Evolutionary conservation across 257 asterid species (phyloP).

Genomic region (Fraxinus americana): DNA sequence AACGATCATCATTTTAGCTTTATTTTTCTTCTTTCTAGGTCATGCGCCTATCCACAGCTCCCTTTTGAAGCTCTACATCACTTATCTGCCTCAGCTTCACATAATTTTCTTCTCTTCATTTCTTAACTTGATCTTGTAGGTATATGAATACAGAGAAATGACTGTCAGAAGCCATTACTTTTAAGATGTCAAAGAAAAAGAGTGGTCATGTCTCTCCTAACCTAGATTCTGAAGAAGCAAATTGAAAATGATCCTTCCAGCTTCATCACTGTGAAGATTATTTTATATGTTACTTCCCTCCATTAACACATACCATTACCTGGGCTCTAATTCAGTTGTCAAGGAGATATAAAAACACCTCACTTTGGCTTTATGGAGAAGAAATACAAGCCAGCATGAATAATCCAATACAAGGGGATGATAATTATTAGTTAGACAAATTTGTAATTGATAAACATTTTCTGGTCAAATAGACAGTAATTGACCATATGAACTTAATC

Average conservation of each 20-base stretch:
- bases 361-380: background rate
- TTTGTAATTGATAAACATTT: background rate
- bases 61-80: background rate
- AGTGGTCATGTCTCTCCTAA: background rate
- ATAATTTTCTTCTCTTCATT: background rate
- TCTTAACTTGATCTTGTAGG: background rate
- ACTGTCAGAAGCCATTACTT: background rate
- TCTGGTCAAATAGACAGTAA: constrained; percentile 22
- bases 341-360: background rate
- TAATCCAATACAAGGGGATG: constrained; percentile 11
- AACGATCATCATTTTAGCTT: background rate
- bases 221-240: background rate
- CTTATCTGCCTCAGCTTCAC: background rate
- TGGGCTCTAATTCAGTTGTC: background rate
- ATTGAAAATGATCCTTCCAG: background rate
- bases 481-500: constrained; percentile 1
- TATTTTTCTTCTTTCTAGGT: background rate
- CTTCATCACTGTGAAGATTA: background rate
- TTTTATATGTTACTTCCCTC: background rate
- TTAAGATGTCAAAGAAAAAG: background rate
- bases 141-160: background rate
- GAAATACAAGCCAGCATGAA: constrained; percentile 8
- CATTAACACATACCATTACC: background rate
- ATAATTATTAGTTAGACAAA: constrained; percentile 10
- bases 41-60: background rate